Conservation (phyloP, 495 filamentous ascomycete genomes). For the Penicillium cosmopolitanum region DNA sequence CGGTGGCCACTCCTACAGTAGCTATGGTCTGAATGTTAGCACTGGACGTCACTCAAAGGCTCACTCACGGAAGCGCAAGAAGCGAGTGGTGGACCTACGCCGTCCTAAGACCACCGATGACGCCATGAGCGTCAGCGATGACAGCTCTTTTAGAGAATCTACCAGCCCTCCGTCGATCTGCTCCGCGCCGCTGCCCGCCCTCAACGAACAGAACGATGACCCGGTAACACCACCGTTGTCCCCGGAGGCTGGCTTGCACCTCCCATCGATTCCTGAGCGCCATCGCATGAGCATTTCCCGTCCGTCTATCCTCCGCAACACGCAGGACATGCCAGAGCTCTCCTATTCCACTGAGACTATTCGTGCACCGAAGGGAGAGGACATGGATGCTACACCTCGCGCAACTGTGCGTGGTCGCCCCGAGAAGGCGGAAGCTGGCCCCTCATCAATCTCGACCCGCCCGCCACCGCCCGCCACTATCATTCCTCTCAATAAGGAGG, state of each 20-base stretch:
- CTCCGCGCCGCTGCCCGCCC: constrained; percentile 46
- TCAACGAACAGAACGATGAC: constrained; percentile 47
- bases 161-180: constrained; percentile 44
- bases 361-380: constrained; percentile 27
- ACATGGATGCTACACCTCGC: constrained; percentile 45
- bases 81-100: constrained; percentile 88
- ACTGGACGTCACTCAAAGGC: constrained; percentile 66
- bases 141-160: constrained; percentile 46
- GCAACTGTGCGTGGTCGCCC: constrained; percentile 26
- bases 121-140: constrained; percentile 59
- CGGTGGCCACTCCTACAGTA: constrained; percentile 39
- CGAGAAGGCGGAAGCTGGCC: constrained; percentile 40
- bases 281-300: constrained; percentile 41
- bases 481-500: constrained; percentile 41
- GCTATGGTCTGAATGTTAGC: constrained; percentile 66
- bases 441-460: constrained; percentile 28
- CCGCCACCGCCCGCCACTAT: constrained; percentile 39
- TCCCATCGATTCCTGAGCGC: constrained; percentile 46
- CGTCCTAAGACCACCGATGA: constrained; percentile 60
- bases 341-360: constrained; percentile 36
- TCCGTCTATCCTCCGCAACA: constrained; percentile 25
- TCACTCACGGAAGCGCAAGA: constrained; percentile 81
- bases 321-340: constrained; percentile 27
- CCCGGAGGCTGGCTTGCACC: constrained; percentile 36
- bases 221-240: constrained; percentile 50